Percentiles rank a stretch among this genome's conserved stretches.
Conservation (phyloP, 371 early-diverging fungal genomes). For the Mortierella sp. region DNA sequence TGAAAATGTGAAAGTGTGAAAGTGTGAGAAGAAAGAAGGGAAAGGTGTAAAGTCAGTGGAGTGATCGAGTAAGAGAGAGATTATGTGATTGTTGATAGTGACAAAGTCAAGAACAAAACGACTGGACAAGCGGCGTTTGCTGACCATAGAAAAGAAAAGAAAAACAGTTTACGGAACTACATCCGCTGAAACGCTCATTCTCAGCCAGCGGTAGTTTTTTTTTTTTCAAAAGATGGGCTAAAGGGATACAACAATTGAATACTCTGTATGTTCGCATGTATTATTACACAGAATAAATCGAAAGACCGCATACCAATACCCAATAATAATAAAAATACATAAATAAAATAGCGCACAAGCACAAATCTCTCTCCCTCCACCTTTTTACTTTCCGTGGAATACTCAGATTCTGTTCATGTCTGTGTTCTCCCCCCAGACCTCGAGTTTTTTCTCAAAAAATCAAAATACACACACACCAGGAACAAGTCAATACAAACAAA, state of each 20-base stretch:
- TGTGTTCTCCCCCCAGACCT: not conserved
- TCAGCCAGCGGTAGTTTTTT: not conserved
- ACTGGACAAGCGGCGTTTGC: not conserved
- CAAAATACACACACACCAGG: not conserved
- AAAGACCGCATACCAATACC: not conserved
- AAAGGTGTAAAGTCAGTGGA: not conserved
- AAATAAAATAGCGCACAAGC: constrained; percentile 14
- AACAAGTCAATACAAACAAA: not conserved
- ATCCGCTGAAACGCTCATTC: constrained; percentile 4
- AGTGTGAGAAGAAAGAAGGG: not conserved
- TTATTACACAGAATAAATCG: not conserved
- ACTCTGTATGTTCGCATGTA: not conserved
- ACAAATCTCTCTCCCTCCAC: constrained; percentile 9
- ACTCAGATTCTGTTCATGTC: not conserved
- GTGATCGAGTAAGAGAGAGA: not conserved
- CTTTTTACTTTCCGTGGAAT: not conserved
- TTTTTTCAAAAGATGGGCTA: not conserved
- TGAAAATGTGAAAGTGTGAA: not conserved
- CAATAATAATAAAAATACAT: not conserved
- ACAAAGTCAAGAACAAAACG: not conserved
- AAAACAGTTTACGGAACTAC: not conserved
- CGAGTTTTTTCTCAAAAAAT: not conserved
- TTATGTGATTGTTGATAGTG: not conserved
- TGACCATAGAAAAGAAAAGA: not conserved
- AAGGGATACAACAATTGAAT: not conserved